Conservation (phyloP, 2,329 filamentous ascomycete species). For the Penicillium sp. region DNA sequence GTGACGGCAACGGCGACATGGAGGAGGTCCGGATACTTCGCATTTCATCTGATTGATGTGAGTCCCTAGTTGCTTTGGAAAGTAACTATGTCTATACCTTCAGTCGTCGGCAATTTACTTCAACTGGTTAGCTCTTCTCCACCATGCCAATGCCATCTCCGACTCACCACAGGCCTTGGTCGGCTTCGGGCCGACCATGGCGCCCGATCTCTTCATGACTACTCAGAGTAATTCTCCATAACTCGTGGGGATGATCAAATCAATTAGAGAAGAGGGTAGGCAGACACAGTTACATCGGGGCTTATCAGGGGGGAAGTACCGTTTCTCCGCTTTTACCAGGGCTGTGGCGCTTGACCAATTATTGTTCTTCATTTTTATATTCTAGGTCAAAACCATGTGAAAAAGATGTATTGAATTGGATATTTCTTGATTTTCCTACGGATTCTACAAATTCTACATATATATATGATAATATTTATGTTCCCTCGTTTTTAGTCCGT, state of each 20-base stretch:
- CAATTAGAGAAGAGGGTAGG: background rate
- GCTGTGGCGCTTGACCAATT: background rate
- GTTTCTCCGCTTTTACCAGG: conserved; percentile 6
- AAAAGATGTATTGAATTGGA: background rate
- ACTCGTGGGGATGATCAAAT: background rate
- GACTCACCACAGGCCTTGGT: conserved; percentile 34
- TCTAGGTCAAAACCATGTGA: background rate
- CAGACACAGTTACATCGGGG: background rate
- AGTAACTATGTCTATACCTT: conserved; percentile 22
- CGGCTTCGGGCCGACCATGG: conserved; percentile 27
- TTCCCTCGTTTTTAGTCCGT: conserved; percentile 59
- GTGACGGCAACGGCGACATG: conserved; percentile 30
- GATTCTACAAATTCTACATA: background rate
- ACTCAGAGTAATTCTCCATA: conserved; percentile 4
- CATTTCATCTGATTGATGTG: conserved; percentile 27
- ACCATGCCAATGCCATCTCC: background rate
- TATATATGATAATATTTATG: conserved; percentile 29
- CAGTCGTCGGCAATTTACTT: conserved; percentile 32
- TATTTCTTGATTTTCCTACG: background rate
- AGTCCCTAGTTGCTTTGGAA: background rate
- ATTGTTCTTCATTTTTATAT: background rate
- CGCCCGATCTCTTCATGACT: conserved; percentile 21
- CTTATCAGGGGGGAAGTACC: background rate
- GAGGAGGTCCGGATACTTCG: conserved; percentile 28
- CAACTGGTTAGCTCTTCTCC: conserved; percentile 7